Evolutionary conservation across 805 yeast species (phyloP), one percentile per base, ranked within the genome.

Genomic region (Debaryomyces tyrocola): DNA sequence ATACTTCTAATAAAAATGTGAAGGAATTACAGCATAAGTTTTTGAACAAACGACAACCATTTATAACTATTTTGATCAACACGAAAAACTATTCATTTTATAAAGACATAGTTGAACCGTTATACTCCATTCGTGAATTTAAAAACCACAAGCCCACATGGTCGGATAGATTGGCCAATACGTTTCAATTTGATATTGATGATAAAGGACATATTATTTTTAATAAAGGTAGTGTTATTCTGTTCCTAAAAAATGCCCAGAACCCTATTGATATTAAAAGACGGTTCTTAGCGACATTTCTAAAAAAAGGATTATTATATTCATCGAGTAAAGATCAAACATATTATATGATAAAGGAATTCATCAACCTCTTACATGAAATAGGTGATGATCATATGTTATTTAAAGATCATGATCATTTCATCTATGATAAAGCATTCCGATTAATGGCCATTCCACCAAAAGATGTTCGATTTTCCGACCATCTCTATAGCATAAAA

Each of bases 1-100:
- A 33, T 6, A 35, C 35, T 10, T 17, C 31, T 6, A 21, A 47
- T 14, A 40, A 33, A 1, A 37, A 41, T 2, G 34, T 56, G 6
- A 20, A n/a, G 6, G 35, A 37, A 7, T 44, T 63, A 4, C 66
- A 63, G 45, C 17, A 43, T 7, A 34, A 37, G 20, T 43, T 67
- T 15, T 38, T 62, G 9, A 29, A 42, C 4, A 46, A 56, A 24
- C 58, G 59, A 46, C 59, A 58, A 29, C 46, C 44, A 3, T 45
- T 69, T 33, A 50, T 59, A 14, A 66, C 66, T 39, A 41, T 57
- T n/a, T 46, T 64, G 46, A 60, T 67, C 43, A 67, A 67, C 42
- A 51, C 56, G 7, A 55, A 58, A 33, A 58, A 57, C 28, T 66
- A 55, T 47, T 43, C 48, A 8, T 35, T 57, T 5, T 69, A 68